phyloP scores from a whole-genome alignment of 2,329 filamentous ascomycete genomes.

The Monilinia vaccinii-corymbosi region DNA sequence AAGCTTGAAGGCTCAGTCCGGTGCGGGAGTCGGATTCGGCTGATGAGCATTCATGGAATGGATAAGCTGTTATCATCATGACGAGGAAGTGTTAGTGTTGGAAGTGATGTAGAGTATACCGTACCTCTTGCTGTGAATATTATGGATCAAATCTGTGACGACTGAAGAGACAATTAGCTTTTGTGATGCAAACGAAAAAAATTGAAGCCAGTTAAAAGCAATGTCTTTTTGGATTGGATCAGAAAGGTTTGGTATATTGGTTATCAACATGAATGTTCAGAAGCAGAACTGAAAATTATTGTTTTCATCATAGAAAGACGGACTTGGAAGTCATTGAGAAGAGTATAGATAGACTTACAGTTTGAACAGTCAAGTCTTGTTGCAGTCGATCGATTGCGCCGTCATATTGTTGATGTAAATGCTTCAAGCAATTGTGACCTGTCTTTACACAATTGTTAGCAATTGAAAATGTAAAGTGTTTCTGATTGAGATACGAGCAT shows the following conservation, averaged over 20 bases:
- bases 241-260: slow-evolving; percentile 56
- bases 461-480: slow-evolving; percentile 13
- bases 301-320: slow-evolving; percentile 53
- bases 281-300: slow-evolving; percentile 64
- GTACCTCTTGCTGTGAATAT: slow-evolving; percentile 8
- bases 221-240: slow-evolving; percentile 30
- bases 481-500: slow-evolving; percentile 6
- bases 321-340: not conserved
- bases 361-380: not conserved
- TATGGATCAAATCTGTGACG: not conserved
- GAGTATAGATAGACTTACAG: slow-evolving; percentile 1
- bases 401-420: no score
- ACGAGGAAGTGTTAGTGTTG: slow-evolving; percentile 13
- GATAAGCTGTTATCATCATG: slow-evolving; percentile 62
- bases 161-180: slow-evolving; percentile 5
- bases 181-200: not conserved
- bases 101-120: slow-evolving; percentile 16
- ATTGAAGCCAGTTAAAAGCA: slow-evolving; percentile 1
- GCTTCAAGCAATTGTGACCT: not conserved
- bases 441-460: slow-evolving; percentile 11
- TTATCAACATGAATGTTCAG: slow-evolving; percentile 59
- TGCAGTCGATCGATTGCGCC: not conserved
- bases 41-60: slow-evolving; percentile 62
- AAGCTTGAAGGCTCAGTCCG: slow-evolving; percentile 41
- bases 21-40: slow-evolving; percentile 69